Conservation (phyloP, 345 rosid genomes). For the Murraya koenigii region DNA sequence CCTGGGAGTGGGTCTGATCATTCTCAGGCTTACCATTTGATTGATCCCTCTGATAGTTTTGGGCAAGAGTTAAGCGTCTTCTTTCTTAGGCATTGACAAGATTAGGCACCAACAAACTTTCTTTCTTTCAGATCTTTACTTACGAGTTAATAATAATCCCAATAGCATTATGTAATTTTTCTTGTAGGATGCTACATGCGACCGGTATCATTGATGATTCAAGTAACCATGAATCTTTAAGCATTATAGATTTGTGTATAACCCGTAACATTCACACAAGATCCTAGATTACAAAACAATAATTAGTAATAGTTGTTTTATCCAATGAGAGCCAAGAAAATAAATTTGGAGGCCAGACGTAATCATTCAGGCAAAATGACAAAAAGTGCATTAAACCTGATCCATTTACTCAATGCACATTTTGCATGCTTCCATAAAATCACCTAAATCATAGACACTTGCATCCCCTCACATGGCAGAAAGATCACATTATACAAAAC, state of each 20-base stretch:
- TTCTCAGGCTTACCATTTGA: conserved; percentile 22
- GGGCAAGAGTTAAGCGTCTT: conserved; percentile 19
- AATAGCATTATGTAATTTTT: too few relatives aligned
- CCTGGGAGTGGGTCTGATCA: conserved; percentile 7
- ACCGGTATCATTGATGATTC: background rate
- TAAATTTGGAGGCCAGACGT: background rate
- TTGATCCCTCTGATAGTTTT: conserved; percentile 13
- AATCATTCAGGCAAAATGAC: background rate
- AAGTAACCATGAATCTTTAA: background rate
- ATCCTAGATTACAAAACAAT: background rate
- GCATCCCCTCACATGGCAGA: background rate
- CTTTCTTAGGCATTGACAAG: conserved; percentile 12
- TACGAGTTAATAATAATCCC: background rate
- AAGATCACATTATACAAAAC: conserved; percentile 9
- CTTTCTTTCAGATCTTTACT: background rate
- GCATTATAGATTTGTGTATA: background rate
- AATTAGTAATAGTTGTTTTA: background rate
- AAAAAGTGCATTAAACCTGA: background rate
- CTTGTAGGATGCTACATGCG: too few relatives aligned
- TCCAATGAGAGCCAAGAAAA: background rate
- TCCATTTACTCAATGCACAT: conserved; percentile 18
- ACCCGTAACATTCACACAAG: too few relatives aligned
- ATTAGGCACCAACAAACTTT: background rate
- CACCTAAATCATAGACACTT: conserved; percentile 14
- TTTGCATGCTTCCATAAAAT: background rate